Conservation (phyloP, 2,329 filamentous ascomycete genomes). For the Madurella fahalii region DNA sequence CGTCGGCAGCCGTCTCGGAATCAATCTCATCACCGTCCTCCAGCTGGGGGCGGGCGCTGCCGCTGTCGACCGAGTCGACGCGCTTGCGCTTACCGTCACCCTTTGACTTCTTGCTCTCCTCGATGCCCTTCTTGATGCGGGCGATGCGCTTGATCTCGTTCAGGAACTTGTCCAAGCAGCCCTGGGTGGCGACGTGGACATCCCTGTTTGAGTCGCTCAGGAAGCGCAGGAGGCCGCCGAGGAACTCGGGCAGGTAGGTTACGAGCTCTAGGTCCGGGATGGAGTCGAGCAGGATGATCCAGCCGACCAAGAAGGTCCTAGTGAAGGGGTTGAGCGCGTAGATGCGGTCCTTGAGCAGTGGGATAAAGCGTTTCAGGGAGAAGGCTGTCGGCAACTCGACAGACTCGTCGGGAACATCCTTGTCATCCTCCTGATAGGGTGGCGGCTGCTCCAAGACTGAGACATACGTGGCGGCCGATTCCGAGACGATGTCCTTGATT, state of each 20-base stretch:
- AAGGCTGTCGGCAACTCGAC: slow-evolving; percentile 74
- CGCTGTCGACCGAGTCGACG: slow-evolving; percentile 65
- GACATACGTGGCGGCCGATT: slow-evolving; percentile 91
- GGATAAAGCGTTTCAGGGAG: slow-evolving; percentile 85
- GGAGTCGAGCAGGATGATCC: slow-evolving; percentile 91
- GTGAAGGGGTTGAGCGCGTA: slow-evolving; percentile 94
- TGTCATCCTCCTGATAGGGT: slow-evolving; percentile 41
- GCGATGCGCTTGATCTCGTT: slow-evolving; percentile 93
- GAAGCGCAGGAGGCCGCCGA: slow-evolving; percentile 85
- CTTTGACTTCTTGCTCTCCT: slow-evolving; percentile 72
- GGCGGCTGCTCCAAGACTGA: slow-evolving; percentile 70
- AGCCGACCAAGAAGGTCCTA: slow-evolving; percentile 89
- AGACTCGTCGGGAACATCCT: slow-evolving; percentile 41
- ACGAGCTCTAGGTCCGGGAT: slow-evolving; percentile 96
- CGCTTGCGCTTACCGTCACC: slow-evolving; percentile 65
- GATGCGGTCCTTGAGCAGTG: slow-evolving; percentile 88
- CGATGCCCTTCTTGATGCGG: slow-evolving; percentile 84
- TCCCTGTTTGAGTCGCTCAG: slow-evolving; percentile 87
- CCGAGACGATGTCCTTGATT: slow-evolving; percentile 92
- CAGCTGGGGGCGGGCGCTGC: slow-evolving; percentile 53
- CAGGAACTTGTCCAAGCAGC: slow-evolving; percentile 83
- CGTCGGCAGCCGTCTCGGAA: slow-evolving; percentile 54
- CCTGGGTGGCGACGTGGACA: slow-evolving; percentile 90
- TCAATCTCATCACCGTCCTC: slow-evolving; percentile 60
- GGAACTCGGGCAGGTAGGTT: slow-evolving; percentile 84